Evolutionary conservation across 129 eudicot species (phyloP), one percentile per base, ranked within the genome.

Genomic region (Cynara cardunculus): DNA sequence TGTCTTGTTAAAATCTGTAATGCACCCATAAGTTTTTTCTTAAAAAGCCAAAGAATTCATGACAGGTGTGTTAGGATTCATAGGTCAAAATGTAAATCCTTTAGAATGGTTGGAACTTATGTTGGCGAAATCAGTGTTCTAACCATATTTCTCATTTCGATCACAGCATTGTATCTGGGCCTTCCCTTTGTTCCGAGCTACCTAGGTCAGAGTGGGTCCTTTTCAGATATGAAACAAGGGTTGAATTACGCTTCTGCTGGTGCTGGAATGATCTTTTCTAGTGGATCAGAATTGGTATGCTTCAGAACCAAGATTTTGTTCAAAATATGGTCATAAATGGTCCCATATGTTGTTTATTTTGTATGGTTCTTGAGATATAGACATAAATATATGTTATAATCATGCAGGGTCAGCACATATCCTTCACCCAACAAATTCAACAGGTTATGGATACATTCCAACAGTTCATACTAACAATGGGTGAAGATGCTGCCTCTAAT

Each of bases 221-320:
- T 88, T 28, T 76, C 84, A 32, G 97, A 87, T 75, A 92, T 95
- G 99, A 77, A 81, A 22, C 96, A 61, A 18, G 99, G 99, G 49
- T 88, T 90, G 66, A 95, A 95, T 83, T 95, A 87, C 64, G 99
- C 99, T 28, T 95, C 99, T 84, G 97, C 99, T 75, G 99, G 96
- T 85, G 96, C 97, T 76, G 99, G 99, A 65, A 92, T 95, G 27
- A 95, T 95, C 67, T 92, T 92, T 86, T 85, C 97, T 12, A 95
- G 99, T 61, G 99, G 97, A 19, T 89, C 99, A 37, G 99, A 92
- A 88, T 73, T 95, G 93, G 99, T 95, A 86, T 12, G 3, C 32
- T 73, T 75, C 70, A 26, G 49, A 59, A 64, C 77, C 67, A 79
- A 13, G 70, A n/a, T 83, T 62, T 61, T 18, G 26, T 25, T 78